A percentile compares a stretch with the other conserved stretches of the same genome.
These are phyloP conservation scores for Panaeolus papilionaceus DNA, from an alignment of 768 basidiomycete genomes.

Conservation along the genomic window DNA sequence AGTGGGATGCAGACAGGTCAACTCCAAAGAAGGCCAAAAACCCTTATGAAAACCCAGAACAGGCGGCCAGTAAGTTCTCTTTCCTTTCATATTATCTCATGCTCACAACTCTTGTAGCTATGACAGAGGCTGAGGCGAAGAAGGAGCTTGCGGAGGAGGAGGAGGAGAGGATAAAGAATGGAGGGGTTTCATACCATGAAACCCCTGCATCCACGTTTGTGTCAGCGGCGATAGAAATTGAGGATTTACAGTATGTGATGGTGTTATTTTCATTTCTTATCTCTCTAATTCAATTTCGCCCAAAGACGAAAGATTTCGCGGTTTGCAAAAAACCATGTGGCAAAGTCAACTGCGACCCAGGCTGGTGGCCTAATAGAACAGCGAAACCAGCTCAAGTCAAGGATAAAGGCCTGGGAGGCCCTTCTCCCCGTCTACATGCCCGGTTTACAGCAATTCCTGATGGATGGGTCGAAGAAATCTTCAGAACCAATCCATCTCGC, in stretches of 20 bases:
- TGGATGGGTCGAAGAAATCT: neutral
- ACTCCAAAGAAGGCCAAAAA: too few relatives aligned
- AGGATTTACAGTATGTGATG: too few relatives aligned
- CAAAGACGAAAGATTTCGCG: constrained; percentile 1
- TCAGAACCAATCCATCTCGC: neutral
- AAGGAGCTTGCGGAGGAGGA: constrained; percentile 18
- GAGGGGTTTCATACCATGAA: neutral
- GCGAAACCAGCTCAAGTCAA: constrained; percentile 15
- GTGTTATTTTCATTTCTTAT: too few relatives aligned
- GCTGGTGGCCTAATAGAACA: constrained; percentile 23
- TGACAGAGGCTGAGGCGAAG: constrained; percentile 15
- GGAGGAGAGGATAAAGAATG: neutral
- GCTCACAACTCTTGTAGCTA: too few relatives aligned
- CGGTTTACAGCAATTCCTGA: constrained; percentile 17
- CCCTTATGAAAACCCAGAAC: too few relatives aligned
- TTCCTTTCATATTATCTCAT: too few relatives aligned
- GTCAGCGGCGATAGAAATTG: too few relatives aligned
- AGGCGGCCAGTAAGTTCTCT: too few relatives aligned
- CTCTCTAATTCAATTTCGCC: too few relatives aligned
- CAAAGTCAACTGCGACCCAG: constrained; percentile 22
- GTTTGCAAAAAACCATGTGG: too few relatives aligned
- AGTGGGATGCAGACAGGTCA: too few relatives aligned
- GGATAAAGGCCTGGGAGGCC: constrained; percentile 21
- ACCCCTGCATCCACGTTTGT: constrained; percentile 11
- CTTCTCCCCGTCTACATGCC: constrained; percentile 23